Evolutionary conservation across 257 asterid genomes (phyloP).

Genomic region (Ocimum tenuiflorum): DNA sequence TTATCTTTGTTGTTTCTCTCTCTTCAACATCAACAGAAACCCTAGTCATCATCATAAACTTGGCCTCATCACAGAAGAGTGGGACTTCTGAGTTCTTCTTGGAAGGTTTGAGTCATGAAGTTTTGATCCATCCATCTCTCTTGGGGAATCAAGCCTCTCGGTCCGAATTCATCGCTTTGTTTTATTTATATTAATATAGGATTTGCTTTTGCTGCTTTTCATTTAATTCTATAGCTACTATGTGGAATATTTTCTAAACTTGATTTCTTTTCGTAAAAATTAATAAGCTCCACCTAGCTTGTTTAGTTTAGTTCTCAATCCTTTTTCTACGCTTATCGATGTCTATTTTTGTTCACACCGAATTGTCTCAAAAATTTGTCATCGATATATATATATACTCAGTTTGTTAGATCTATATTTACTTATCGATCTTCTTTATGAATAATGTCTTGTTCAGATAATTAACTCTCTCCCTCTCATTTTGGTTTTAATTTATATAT

Average conservation of each 20-base stretch:
- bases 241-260: constrained; percentile 8
- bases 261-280: not conserved
- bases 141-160: constrained; percentile 45
- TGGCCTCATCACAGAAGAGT: constrained; percentile 14
- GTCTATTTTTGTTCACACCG: too few species aligned
- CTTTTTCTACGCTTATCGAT: too few species aligned
- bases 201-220: not conserved
- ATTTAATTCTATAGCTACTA: not conserved
- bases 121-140: not conserved
- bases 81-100: constrained; percentile 4
- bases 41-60: not conserved
- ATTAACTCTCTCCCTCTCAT: not conserved
- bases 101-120: constrained; percentile 7
- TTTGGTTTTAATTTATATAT: too few species aligned
- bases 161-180: constrained; percentile 28
- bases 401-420: constrained; percentile 7
- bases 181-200: not conserved
- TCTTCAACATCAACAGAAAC: constrained; percentile 13
- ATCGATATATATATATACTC: not conserved
- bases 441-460: not conserved
- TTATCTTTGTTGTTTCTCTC: not conserved
- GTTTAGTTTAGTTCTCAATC: too few species aligned
- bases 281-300: not conserved
- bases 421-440: not conserved
- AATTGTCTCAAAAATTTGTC: too few species aligned